A percentile compares a stretch with the other conserved stretches of the same genome.
These are phyloP conservation scores for Gaillardinia entomophila DNA, from an alignment of 805 yeast genomes.

Conservation along the genomic window DNA sequence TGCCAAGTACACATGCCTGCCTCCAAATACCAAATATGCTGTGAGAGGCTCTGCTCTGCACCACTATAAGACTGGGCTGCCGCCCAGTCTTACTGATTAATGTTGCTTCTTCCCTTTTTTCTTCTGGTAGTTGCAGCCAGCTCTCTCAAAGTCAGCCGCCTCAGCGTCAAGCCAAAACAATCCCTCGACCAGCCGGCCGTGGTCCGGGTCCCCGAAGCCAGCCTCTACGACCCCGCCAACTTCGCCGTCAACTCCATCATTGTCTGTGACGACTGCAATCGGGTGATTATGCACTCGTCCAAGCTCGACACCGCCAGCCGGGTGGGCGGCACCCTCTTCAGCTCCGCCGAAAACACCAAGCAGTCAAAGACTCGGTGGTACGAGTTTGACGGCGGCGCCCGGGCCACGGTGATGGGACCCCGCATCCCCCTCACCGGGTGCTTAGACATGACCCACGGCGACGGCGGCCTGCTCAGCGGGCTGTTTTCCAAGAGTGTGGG, in stretches of 20 bases:
- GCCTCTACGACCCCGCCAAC: background rate
- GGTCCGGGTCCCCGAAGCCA: too few relatives aligned
- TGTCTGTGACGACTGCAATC: constrained; percentile 5
- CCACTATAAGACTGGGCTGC: too few relatives aligned
- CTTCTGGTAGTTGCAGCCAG: background rate
- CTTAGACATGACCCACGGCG: constrained; percentile 10
- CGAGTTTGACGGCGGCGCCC: constrained; percentile 5
- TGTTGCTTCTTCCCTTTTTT: too few relatives aligned
- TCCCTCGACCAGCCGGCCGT: too few relatives aligned
- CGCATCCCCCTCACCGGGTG: constrained; percentile 13
- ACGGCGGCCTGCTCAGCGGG: constrained; percentile 14
- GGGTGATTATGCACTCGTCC: constrained; percentile 9
- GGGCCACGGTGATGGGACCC: constrained; percentile 4
- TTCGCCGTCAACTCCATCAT: constrained; percentile 4
- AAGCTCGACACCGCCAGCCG: constrained; percentile 12
- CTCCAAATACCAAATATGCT: too few relatives aligned
- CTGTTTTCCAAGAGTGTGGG: constrained; percentile 10
- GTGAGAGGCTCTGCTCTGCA: too few relatives aligned
- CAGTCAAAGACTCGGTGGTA: constrained; percentile 9
- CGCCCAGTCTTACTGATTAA: too few relatives aligned
- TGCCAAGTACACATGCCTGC: too few relatives aligned
- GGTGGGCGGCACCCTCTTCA: constrained; percentile 4
- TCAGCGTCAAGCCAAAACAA: background rate
- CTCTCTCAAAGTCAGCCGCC: background rate
- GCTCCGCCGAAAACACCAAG: background rate